Evolutionary conservation across 1,139 yeast genomes (phyloP).

Genomic region (Ashbya aceris): DNA sequence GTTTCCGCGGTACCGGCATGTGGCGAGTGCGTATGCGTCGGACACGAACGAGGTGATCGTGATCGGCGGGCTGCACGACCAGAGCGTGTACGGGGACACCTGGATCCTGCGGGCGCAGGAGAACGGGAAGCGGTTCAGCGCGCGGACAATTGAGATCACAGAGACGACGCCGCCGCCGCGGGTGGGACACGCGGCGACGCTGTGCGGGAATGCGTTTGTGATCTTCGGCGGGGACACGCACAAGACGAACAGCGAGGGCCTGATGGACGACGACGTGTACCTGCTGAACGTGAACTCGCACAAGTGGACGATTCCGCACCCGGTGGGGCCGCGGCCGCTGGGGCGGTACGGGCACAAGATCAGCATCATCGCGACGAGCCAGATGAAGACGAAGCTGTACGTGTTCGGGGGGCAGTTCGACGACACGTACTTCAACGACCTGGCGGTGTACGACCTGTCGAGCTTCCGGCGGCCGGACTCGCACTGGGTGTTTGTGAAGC

Average conservation of each 20-base stretch:
- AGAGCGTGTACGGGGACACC: constrained; percentile 88
- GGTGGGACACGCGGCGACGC: constrained; percentile 89
- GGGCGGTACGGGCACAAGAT: constrained; percentile 94
- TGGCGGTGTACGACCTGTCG: constrained; percentile 79
- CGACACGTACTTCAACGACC: constrained; percentile 74
- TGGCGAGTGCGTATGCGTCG: constrained; percentile 66
- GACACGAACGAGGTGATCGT: constrained; percentile 78
- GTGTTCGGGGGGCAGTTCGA: constrained; percentile 95
- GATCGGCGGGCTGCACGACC: constrained; percentile 93
- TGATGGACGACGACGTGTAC: constrained; percentile 81
- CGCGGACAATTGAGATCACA: constrained; percentile 57
- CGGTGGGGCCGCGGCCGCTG: constrained; percentile 71
- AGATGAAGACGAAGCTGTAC: constrained; percentile 63
- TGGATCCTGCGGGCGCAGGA: constrained; percentile 62
- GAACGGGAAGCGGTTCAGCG: constrained; percentile 36
- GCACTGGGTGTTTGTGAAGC: constrained; percentile 68
- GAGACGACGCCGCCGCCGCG: constrained; percentile 87
- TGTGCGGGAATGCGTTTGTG: constrained; percentile 91
- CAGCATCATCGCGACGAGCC: constrained; percentile 48
- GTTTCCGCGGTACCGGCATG: constrained; percentile 90
- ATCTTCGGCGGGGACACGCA: constrained; percentile 96
- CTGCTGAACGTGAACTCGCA: constrained; percentile 81
- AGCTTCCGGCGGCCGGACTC: constrained; percentile 80
- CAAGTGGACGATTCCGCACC: constrained; percentile 85
- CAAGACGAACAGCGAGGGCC: constrained; percentile 65